phyloP scores from a whole-genome alignment of 2,329 filamentous ascomycete species.

The Immersiporthe knoxdaviesiana region DNA sequence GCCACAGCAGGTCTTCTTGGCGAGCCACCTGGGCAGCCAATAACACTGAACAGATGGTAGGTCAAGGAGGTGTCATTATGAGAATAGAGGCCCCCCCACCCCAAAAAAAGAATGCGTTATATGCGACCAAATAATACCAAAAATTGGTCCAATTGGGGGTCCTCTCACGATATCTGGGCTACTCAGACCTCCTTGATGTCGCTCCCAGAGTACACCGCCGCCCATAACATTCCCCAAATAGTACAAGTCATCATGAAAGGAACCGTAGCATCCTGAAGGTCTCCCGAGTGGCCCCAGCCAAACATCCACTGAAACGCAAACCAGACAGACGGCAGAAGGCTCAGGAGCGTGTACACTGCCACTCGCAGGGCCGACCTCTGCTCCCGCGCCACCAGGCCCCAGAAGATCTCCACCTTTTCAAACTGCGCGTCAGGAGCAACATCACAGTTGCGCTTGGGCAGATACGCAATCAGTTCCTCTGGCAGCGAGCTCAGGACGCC shows the following conservation, averaged over 20 bases:
- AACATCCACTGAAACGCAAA: constrained; percentile 16
- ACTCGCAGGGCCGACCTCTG: constrained; percentile 18
- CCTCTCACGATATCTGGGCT: no score
- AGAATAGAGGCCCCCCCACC: no score
- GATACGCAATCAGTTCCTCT: constrained; percentile 7
- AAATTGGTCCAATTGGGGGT: neutral
- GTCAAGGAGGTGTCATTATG: no score
- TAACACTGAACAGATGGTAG: neutral
- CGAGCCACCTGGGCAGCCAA: neutral
- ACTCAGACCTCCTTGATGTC: neutral
- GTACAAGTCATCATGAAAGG: constrained; percentile 18
- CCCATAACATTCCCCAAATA: constrained; percentile 10
- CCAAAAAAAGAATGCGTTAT: no score
- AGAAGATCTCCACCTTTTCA: constrained; percentile 18
- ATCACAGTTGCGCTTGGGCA: constrained; percentile 11
- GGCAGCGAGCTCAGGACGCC: neutral
- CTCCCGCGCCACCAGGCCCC: constrained; percentile 16
- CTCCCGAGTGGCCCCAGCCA: neutral
- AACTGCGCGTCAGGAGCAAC: constrained; percentile 21
- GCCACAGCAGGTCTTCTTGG: neutral
- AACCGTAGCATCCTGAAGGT: constrained; percentile 12
- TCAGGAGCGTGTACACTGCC: neutral
- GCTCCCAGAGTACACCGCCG: constrained; percentile 11
- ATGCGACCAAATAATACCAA: no score
- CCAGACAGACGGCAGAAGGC: constrained; percentile 13